phyloP scores from a whole-genome alignment of 2,329 filamentous ascomycete genomes.

The Cytospora piceicola region DNA sequence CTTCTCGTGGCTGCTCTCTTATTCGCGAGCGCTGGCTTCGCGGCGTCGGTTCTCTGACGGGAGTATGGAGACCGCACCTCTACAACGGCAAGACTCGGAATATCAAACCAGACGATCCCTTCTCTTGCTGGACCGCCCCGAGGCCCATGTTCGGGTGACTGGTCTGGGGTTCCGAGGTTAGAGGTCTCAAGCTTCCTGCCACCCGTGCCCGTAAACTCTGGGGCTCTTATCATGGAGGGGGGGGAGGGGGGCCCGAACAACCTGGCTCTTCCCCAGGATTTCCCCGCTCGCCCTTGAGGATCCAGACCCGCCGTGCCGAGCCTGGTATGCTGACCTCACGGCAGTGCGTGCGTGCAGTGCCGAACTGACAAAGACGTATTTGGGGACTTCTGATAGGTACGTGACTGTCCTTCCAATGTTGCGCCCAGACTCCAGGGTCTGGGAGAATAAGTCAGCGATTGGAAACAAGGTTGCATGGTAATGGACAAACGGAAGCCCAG shows the following conservation, averaged over 20 bases:
- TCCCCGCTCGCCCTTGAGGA: constrained; percentile 11
- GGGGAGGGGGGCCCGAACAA: neutral
- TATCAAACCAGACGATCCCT: constrained; percentile 3
- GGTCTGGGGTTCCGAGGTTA: constrained; percentile 24
- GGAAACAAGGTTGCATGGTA: constrained; percentile 13
- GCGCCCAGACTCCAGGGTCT: constrained; percentile 26
- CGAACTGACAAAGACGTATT: neutral
- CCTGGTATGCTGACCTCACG: constrained; percentile 3
- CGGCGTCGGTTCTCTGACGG: neutral
- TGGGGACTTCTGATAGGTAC: constrained; percentile 6
- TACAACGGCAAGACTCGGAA: constrained; percentile 18
- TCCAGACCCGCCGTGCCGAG: constrained; percentile 10
- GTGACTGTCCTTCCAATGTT: constrained; percentile 9
- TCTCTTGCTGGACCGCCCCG: neutral
- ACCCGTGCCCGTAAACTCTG: constrained; percentile 11
- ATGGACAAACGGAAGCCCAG: constrained; percentile 24
- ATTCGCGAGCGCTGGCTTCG: constrained; percentile 2
- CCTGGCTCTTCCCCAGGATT: constrained; percentile 10
- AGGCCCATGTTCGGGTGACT: neutral
- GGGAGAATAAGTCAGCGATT: constrained; percentile 6
- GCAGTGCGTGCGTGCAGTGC: constrained; percentile 4
- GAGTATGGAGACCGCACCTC: neutral
- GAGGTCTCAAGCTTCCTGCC: constrained; percentile 15
- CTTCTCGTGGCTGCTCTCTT: neutral
- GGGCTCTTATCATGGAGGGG: neutral